A percentile compares a stretch with the other conserved stretches of the same genome.
Conservation (phyloP, 495 filamentous ascomycete species). For the Durotheca rogersii region DNA sequence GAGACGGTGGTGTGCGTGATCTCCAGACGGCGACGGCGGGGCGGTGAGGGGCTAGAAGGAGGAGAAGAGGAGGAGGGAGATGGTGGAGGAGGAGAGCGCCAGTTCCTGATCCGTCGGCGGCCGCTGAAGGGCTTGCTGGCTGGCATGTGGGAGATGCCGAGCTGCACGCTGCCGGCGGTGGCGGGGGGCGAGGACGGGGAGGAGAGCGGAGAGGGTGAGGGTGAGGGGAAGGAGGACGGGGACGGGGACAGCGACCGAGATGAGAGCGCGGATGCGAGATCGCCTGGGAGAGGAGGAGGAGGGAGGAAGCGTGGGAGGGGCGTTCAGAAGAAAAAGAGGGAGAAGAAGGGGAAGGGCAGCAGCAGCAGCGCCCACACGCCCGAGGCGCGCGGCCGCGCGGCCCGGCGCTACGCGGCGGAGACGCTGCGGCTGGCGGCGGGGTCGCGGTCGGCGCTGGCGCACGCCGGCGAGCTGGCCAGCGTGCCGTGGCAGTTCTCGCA, state of each 20-base stretch:
- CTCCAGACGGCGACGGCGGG: too few relatives aligned
- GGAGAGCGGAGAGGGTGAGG: too few relatives aligned
- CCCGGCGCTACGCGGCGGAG: conserved; percentile 30
- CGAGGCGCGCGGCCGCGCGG: conserved; percentile 26
- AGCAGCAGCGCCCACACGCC: conserved; percentile 21
- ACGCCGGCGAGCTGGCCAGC: conserved; percentile 39
- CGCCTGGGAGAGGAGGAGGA: too few relatives aligned
- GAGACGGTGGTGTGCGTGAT: conserved; percentile 48
- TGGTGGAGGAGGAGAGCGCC: conserved; percentile 36
- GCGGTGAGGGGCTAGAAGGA: conserved; percentile 39
- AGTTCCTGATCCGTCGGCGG: conserved; percentile 44
- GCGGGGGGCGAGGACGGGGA: too few relatives aligned
- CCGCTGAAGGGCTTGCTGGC: conserved; percentile 48
- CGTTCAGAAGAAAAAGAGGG: too few relatives aligned
- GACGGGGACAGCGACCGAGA: too few relatives aligned
- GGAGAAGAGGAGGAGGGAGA: conserved; percentile 44
- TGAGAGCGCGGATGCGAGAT: too few relatives aligned
- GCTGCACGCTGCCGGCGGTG: conserved; percentile 35
- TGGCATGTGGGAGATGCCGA: conserved; percentile 50
- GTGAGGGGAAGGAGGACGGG: too few relatives aligned
- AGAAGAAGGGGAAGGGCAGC: too few relatives aligned
- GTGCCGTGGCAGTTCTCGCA: conserved; percentile 52
- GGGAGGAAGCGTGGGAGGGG: too few relatives aligned
- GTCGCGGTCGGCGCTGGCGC: conserved; percentile 9
- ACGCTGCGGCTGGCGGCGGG: conserved; percentile 6